Base-by-base conservation (phyloP, 495 filamentous ascomycete genomes). In the Tuber indicum region DNA sequence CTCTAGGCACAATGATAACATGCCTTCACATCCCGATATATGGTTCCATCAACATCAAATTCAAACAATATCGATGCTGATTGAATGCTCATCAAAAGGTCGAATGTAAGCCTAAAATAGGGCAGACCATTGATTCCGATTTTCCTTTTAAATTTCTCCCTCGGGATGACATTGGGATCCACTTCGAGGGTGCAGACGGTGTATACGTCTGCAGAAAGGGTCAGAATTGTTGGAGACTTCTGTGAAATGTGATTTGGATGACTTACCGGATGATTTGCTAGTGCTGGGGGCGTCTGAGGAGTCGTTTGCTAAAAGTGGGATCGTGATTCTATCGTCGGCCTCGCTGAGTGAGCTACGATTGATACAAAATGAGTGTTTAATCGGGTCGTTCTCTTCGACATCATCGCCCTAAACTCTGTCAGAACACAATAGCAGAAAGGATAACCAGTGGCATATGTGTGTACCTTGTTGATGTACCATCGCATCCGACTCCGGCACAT, bases 11-110 rank as follows among this genome's bases (percentile, higher is more conserved):
- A 89, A 77, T 91, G 87, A 83, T 92, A 93, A 74, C 91, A 89
- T 0, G 91, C 91, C 78, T 89, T 88, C 21, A 92, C 89, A 75
- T 87, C 84, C 32, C 90, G 90, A 85, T 92, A 92, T 77, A 88
- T 84, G 41, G 91, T 89, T 0, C 91, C 91, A 81, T 92, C 90
- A 70, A 92, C 90, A 83, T 90, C 89, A 71, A 52, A 8, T 36
- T 77, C 47, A 17, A 72, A 77, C 70, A 78, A 14, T 23, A 78
- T 52, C 2, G 43, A 23, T 49, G 77, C 77, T 2, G 77, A 78
- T 58, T 77, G 69, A 17, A 77, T 21, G 16, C 70, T 78, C 74
- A 78, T 78, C 12, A 78, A 70, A 14, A 78, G 36, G 21, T 39
- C 71, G 5, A 69, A 77, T 16, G 16, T 0, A 14, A 78, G 42